Evolutionary conservation across 31 red algal genomes (phyloP), one percentile per base, ranked within the genome.

Genomic region (Asparagopsis taxiformis): DNA sequence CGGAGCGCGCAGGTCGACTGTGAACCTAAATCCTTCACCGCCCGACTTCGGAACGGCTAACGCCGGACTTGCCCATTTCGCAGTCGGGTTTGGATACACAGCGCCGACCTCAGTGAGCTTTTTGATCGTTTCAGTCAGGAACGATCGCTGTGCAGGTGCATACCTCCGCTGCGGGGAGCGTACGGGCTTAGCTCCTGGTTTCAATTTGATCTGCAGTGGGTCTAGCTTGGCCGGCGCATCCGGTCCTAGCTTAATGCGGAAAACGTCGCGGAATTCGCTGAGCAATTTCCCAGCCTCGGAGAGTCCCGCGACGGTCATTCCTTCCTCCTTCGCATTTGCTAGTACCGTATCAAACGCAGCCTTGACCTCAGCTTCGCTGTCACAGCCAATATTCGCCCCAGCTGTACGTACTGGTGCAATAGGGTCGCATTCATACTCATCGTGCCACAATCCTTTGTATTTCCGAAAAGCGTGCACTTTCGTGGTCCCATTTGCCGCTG

Each of bases 41-140:
- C 76, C 62, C 9, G 63, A 63, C 50, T 80, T 80, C 1, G 39
- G 44, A 1, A 80, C 1, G 1, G 76, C 62, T 7, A 80, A 43
- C 16, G 64, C 62, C 21, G 75, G 75, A 16, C 24, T 46, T 44
- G 1, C 56, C 72, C 56, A 77, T 19, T 23, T 6, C 16, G 75
- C 58, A 3, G 0, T 30, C 1, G 62, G 72, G 33, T 77, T 77
- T 29, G 30, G 1, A n/a, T 33, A 34, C 2, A 77, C 53, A 31
- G 58, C 58, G 8, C 72, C 43, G 1, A 62, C 0, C 16, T 6
- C 32, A 33, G 48, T 57, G 34, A 65, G 30, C 24, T 51, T 51
- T 15, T 51, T 15, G 3, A 19, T 44, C 0, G 34, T 68, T 16
- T 15, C 13, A 35, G 15, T 22, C 3, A 44, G 22, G 21, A 68